Evolutionary conservation across 2,329 filamentous ascomycete genomes (phyloP), one percentile per base, ranked within the genome.

Genomic region (Aureobasidium sp.): DNA sequence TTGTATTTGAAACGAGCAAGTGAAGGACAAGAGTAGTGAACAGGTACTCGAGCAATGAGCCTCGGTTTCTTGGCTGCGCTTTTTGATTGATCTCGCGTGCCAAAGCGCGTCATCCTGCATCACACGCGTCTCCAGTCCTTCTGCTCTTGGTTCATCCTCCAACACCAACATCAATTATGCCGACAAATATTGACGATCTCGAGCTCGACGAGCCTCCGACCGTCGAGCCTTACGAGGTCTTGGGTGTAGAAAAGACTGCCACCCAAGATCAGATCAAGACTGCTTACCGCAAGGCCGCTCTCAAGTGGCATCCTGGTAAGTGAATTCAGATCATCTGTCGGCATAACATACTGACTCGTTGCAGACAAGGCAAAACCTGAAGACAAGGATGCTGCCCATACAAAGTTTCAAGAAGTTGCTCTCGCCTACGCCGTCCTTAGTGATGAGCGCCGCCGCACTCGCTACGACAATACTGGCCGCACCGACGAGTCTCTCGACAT

Each of bases 381-480:
- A 26, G 78, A 87, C 59, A 91, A 90, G 71, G 82, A 86, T 29
- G 78, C 82, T 46, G 93, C 94, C 1, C 87, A 96, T 69, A 80
- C 82, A 64, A 87, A 84, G 60, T 99, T 99, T 74, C 94, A 99
- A 75, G 82, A 88, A 68, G 86, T 99, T 68, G 93, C 93, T 27
- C 93, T 97, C 70, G 93, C 94, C 59, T 96, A 97, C 72, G 93
- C 92, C 37, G 84, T 99, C 55, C 88, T 99, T 39, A 96, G 90
- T 36, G 90, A 97, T 68, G 81, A 88, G 26, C 81, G 82, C 24
- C 86, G 94, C 59, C 89, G 94, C 67, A 86, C 86, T 68, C 89
- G 90, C 63, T 99, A 96, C 78, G 93, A 99, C 72, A 81, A 83
- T 59, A 97, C 93, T 0, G 94, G 94, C 61, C 94, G 88, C 62